Conservation (phyloP, 495 filamentous ascomycete genomes). For the Penicillium lividum region DNA sequence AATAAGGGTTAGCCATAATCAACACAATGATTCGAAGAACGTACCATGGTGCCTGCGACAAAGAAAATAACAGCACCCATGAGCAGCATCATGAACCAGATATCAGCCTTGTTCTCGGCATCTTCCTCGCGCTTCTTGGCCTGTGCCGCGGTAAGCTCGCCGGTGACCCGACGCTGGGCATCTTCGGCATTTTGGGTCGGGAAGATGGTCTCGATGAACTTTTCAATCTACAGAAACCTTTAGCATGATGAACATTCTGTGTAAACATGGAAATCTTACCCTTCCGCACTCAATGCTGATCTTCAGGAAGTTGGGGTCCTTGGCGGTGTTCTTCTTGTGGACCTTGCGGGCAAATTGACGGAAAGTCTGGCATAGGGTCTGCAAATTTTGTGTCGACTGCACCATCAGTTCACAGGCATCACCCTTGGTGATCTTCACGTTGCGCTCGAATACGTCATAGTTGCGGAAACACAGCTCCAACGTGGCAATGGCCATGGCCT, state of each 20-base stretch:
- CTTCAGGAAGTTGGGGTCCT: slow-evolving; percentile 89
- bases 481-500: slow-evolving; percentile 96
- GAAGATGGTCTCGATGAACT: slow-evolving; percentile 96
- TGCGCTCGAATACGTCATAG: slow-evolving; percentile 78
- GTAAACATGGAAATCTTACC: slow-evolving; percentile 50
- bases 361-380: slow-evolving; percentile 77
- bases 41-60: slow-evolving; percentile 69
- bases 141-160: slow-evolving; percentile 45
- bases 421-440: slow-evolving; percentile 96
- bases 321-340: slow-evolving; percentile 90
- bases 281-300: slow-evolving; percentile 90
- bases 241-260: not conserved
- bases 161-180: slow-evolving; percentile 37
- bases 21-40: slow-evolving; percentile 13
- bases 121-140: slow-evolving; percentile 50
- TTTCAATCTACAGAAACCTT: slow-evolving; percentile 72
- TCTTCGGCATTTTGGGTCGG: slow-evolving; percentile 64
- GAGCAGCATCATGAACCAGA: slow-evolving; percentile 62
- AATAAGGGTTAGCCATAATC: slow-evolving; percentile 6
- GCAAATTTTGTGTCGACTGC: slow-evolving; percentile 86
- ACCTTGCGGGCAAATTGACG: slow-evolving; percentile 74
- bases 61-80: slow-evolving; percentile 59
- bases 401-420: slow-evolving; percentile 90
- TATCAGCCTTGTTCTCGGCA: slow-evolving; percentile 55
- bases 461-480: slow-evolving; percentile 90